Conservation (phyloP, 192 early-diverging fungal genomes). For the Blastocladiella britannica region DNA sequence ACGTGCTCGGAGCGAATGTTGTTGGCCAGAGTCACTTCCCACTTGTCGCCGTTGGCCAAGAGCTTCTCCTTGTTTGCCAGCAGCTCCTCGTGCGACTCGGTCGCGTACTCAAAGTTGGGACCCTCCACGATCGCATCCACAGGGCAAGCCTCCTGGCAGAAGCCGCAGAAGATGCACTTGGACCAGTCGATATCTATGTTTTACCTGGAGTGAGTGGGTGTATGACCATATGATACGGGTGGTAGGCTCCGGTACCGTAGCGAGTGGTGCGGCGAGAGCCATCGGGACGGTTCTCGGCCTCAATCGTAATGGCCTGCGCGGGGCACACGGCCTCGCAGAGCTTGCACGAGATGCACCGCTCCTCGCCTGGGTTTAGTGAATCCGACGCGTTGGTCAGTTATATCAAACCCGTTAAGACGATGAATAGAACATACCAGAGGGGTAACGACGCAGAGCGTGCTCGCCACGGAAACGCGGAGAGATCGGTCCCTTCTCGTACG, state of each 20-base stretch:
- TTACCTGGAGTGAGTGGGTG: too few relatives aligned
- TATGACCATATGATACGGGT: too few relatives aligned
- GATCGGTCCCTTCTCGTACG: conserved; percentile 82
- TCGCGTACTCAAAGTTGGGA: conserved; percentile 89
- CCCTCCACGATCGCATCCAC: conserved; percentile 97
- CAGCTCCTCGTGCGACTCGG: conserved; percentile 92
- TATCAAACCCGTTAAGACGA: too few relatives aligned
- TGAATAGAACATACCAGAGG: conserved; percentile 50
- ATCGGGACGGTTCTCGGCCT: conserved; percentile 87
- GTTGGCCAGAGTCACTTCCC: conserved; percentile 81
- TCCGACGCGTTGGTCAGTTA: too few relatives aligned
- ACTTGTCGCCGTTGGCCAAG: conserved; percentile 90
- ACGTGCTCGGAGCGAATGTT: conserved; percentile 40
- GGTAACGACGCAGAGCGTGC: conserved; percentile 85
- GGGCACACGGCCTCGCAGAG: conserved; percentile 95
- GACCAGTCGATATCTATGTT: conserved; percentile 98
- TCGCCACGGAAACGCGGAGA: conserved; percentile 89
- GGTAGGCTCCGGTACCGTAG: conserved; percentile 29
- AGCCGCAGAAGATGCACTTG: conserved; percentile 92
- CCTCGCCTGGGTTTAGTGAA: conserved; percentile 76
- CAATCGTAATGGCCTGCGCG: conserved; percentile 94
- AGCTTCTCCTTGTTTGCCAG: conserved; percentile 97
- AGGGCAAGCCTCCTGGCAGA: conserved; percentile 91
- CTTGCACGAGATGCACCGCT: conserved; percentile 97
- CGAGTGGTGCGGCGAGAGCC: conserved; percentile 82